Evolutionary conservation across 163 green algal genomes (phyloP), one percentile per base, ranked within the genome.

Genomic region (Picocystis sp.): DNA sequence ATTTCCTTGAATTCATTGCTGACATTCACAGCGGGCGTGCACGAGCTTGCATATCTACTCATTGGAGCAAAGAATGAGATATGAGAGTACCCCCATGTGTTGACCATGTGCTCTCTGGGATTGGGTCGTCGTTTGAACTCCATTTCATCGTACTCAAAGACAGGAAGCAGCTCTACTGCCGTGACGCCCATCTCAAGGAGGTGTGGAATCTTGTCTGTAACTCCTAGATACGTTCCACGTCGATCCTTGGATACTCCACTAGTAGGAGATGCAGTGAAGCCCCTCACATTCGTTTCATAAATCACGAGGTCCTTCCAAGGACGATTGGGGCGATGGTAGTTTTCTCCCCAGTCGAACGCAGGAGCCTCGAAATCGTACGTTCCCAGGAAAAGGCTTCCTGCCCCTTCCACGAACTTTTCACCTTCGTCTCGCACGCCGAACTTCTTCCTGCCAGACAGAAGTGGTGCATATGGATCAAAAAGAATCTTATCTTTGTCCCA

Each of bases 81-180:
- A 61, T 95, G 87, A 38, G 71, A 87, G 74, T 98, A 98, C 45
- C 90, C 90, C 90, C 90, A 98, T 55, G 94, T 82, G 65, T 98
- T 98, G 52, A 83, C 66, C 76, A 87, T 87, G 70, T 87, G 78
- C 45, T 87, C 70, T 17, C 69, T 55, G 2, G 80, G 78, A 69
- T 93, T 94, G 55, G 57, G 63, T 25, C 46, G 62, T 24, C 79
- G 61, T 63, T 92, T 79, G 56, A 95, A 90, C 73, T 97, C 88
- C 23, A 95, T 60, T 73, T 95, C 85, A 56, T 95, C 87, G 46
- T 87, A 95, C 59, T 94, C 86, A 61, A 93, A 84, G 2, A 93
- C 75, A 11, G 86, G 84, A 52, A 94, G 63, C 44, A 95, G 65
- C 70, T 94, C 83, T 29, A 94, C 72, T 6, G 82, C 80, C 29